phyloP scores from a whole-genome alignment of 441 rosid species.

The Erodium chrysanthum region DNA sequence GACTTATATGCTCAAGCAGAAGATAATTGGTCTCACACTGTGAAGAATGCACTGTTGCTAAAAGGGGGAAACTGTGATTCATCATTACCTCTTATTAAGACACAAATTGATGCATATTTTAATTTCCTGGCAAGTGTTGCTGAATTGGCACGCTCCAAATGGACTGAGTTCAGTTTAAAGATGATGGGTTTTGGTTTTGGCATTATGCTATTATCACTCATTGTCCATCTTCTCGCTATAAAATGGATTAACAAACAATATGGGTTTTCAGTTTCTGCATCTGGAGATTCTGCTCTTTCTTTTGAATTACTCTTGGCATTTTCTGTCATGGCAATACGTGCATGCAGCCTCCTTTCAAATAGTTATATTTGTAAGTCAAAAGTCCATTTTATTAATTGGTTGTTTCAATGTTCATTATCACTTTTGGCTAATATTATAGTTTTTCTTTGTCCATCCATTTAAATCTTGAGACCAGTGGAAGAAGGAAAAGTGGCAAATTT shows the following conservation, averaged over 20 bases:
- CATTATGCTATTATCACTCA: constrained; percentile 51
- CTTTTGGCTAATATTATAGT: constrained; percentile 13
- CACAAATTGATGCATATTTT: constrained; percentile 48
- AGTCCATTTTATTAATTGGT: constrained; percentile 9
- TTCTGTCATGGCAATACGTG: constrained; percentile 52
- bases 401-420: constrained; percentile 10
- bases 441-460: constrained; percentile 6
- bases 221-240: constrained; percentile 37
- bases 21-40: constrained; percentile 37
- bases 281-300: constrained; percentile 34
- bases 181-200: constrained; percentile 73
- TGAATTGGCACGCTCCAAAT: constrained; percentile 82
- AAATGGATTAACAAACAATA: constrained; percentile 25
- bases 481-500: constrained; percentile 93
- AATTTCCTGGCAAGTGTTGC: constrained; percentile 60
- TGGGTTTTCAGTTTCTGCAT: constrained; percentile 22
- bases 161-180: constrained; percentile 85
- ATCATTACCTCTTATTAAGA: constrained; percentile 30
- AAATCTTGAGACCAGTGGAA: constrained; percentile 53
- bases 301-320: constrained; percentile 35
- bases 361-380: constrained; percentile 78
- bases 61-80: constrained; percentile 29
- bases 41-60: constrained; percentile 25
- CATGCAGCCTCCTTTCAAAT: constrained; percentile 86
- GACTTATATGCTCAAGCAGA: constrained; percentile 56